Conservation (phyloP, 345 rosid genomes). For the Hevea brasiliensis region DNA sequence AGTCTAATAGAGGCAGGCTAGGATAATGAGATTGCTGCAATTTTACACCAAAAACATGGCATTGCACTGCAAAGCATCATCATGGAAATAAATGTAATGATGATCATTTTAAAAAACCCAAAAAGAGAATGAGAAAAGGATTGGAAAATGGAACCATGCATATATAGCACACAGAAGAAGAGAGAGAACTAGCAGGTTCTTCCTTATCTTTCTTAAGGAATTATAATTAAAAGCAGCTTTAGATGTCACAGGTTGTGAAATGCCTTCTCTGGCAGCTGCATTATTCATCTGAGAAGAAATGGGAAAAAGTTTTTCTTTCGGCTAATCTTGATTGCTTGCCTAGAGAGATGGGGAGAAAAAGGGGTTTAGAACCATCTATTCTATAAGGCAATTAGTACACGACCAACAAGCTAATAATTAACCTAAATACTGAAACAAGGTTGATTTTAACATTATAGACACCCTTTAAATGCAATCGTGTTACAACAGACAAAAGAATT, state of each 20-base stretch:
- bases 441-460: too few relatives aligned
- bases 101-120: neutral
- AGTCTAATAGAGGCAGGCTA: too few relatives aligned
- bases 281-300: neutral
- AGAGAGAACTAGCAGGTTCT: constrained; percentile 33
- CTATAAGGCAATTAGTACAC: too few relatives aligned
- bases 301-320: constrained; percentile 7
- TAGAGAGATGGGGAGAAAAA: too few relatives aligned
- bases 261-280: constrained; percentile 21
- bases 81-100: neutral
- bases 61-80: neutral
- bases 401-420: too few relatives aligned
- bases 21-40: too few relatives aligned
- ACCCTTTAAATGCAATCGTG: too few relatives aligned
- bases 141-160: neutral
- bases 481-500: too few relatives aligned
- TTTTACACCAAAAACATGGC: neutral
- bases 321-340: neutral
- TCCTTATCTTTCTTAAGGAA: constrained; percentile 27
- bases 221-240: constrained; percentile 28
- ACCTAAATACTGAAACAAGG: too few relatives aligned
- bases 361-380: too few relatives aligned
- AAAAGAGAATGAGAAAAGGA: neutral
- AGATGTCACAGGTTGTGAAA: constrained; percentile 7
- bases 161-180: constrained; percentile 14